A percentile compares a stretch with the other conserved stretches of the same genome.
phyloP scores from a whole-genome alignment of 345 rosid genomes.

The Hypericum perforatum region DNA sequence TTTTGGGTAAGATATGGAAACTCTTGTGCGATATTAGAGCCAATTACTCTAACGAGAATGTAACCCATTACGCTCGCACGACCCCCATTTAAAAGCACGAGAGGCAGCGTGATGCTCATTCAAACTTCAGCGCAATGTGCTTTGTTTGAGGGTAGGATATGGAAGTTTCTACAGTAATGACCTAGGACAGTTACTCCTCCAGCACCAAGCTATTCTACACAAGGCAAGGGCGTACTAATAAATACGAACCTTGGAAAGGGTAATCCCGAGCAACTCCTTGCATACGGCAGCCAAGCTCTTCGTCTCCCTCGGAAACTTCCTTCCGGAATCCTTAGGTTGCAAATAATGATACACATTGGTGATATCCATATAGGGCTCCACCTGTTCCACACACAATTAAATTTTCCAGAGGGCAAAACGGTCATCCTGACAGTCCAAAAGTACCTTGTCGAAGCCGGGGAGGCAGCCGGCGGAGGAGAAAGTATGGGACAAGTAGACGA shows the following conservation, averaged over 20 bases:
- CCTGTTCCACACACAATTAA: constrained; percentile 35
- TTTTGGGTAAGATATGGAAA: too few relatives aligned
- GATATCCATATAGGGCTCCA: constrained; percentile 82
- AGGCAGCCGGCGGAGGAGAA: constrained; percentile 56
- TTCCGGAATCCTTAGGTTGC: constrained; percentile 51
- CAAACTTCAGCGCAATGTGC: too few relatives aligned
- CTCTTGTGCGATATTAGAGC: too few relatives aligned
- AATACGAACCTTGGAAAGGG: constrained; percentile 66
- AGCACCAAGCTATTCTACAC: not conserved
- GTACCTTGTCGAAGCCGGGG: constrained; percentile 56
- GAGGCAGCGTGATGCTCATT: too few relatives aligned
- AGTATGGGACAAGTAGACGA: constrained; percentile 70
- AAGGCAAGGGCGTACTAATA: not conserved
- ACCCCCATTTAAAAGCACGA: too few relatives aligned
- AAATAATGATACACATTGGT: constrained; percentile 37
- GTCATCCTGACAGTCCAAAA: not conserved
- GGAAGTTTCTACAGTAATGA: too few relatives aligned
- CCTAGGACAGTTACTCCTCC: too few relatives aligned
- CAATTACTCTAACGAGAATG: too few relatives aligned
- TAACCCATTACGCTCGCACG: too few relatives aligned
- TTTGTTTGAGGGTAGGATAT: too few relatives aligned
- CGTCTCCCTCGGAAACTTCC: constrained; percentile 28
- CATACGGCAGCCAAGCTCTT: constrained; percentile 3
- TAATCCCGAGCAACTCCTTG: constrained; percentile 50
- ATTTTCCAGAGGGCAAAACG: not conserved